Base-by-base conservation (phyloP, 1,284 basidiomycete genomes). In the Peniophora sp. region DNA sequence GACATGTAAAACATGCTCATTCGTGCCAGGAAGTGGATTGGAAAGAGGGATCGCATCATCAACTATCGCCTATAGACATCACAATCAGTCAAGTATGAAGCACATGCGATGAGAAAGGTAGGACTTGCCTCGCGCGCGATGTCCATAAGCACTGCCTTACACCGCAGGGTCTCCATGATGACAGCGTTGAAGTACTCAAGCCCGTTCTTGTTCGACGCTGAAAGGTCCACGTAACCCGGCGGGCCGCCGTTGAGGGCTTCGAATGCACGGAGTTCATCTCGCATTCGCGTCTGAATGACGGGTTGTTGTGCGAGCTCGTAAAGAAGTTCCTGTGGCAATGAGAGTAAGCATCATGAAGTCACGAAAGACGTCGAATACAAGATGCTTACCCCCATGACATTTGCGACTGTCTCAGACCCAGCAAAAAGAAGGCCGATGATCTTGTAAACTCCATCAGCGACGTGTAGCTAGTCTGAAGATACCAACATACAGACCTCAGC, bases 131-230 rank as follows among this genome's bases (percentile, higher is more conserved):
- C 52, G 12, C 59, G 52, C 2, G 27, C 45, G 27, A 59, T 55
- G n/a, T 56, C 55, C 44, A 53, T 49, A 23, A 59, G 47, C 8
- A 58, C 58, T 32, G 55, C 55, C 36, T 60, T 56, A 2, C 35
- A 46, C 10, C 59, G 39, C 35, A 58, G 45, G 17, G 55, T 56
- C 47, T 60, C 59, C n/a, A 55, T 56, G 24, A 51, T 50, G 16
- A 59, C 56, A 3, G 54, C 51, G 19, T 60, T 58, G n/a, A 61
- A 49, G 38, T 59, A 61, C 3, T 53, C 58, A 3, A 61, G 52
- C 2, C 52, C 38, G 17, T 46, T 50, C 34, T 22, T 20, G 25
- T 17, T n/a, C 10, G 52, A 24, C 35, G 45, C 50, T 23, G 50
- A 46, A 10, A 59, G 20, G 22, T 59, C 58, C 14, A 53, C 57